Conservation (phyloP, 2,329 filamentous ascomycete species). For the Talaromyces sp. region DNA sequence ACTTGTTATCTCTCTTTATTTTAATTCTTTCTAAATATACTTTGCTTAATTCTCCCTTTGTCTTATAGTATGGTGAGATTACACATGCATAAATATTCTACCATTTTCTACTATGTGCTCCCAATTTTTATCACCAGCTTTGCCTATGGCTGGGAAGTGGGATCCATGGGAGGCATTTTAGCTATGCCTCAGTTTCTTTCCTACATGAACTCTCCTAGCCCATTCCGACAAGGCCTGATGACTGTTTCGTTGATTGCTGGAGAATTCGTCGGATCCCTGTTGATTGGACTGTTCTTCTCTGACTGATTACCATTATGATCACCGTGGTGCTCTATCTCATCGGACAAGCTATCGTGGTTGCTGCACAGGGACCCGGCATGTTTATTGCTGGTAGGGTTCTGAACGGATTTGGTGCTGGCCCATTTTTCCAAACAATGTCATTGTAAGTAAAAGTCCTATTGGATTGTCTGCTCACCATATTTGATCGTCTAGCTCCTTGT, state of each 20-base stretch:
- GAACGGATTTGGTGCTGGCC: conserved; percentile 1
- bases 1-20: neutral
- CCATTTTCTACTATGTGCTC: neutral
- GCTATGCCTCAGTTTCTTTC: conserved; percentile 3
- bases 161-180: neutral
- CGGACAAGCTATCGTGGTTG: neutral
- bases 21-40: neutral
- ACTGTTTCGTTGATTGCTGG: neutral
- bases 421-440: neutral
- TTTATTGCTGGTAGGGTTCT: conserved; percentile 2
- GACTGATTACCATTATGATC: neutral
- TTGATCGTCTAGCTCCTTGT: neutral
- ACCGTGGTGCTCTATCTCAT: neutral
- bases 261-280: conserved; percentile 1
- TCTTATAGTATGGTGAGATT: neutral
- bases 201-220: neutral
- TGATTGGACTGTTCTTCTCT: neutral
- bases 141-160: conserved; percentile 2
- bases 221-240: conserved; percentile 1
- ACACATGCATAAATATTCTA: neutral
- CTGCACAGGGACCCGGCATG: neutral
- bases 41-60: neutral
- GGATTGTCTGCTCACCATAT: neutral
- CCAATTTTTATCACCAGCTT: neutral
- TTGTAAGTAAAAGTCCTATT: neutral